A percentile compares a stretch with the other conserved stretches of the same genome.
Conservation (phyloP, 2,329 filamentous ascomycete species). For the Sclerotiophoma versabilis region DNA sequence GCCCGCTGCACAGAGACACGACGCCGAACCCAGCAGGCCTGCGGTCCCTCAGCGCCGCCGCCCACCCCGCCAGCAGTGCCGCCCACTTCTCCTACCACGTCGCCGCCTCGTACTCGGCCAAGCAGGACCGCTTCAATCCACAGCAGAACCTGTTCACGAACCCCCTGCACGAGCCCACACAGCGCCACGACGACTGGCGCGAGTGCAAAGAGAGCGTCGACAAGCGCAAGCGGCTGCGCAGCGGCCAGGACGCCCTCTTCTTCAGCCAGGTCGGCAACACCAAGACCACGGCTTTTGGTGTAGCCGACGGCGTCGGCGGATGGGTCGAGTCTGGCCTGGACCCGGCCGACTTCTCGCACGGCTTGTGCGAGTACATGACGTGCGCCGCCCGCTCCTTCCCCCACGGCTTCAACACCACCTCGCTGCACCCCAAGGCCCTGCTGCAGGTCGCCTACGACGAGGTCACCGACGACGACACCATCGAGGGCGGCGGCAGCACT, state of each 20-base stretch:
- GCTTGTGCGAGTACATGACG: slow-evolving; percentile 92
- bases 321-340: slow-evolving; percentile 94
- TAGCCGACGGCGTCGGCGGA: slow-evolving; percentile 94
- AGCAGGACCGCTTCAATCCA: slow-evolving; percentile 48
- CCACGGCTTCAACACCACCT: slow-evolving; percentile 45
- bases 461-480: slow-evolving; percentile 74
- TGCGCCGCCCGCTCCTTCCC: slow-evolving; percentile 69
- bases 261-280: slow-evolving; percentile 77
- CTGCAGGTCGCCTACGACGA: slow-evolving; percentile 86
- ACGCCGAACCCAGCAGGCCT: slow-evolving; percentile 38
- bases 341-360: slow-evolving; percentile 93
- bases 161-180: slow-evolving; percentile 37
- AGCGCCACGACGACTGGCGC: slow-evolving; percentile 32
- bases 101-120: slow-evolving; percentile 52
- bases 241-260: slow-evolving; percentile 97
- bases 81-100: slow-evolving; percentile 50
- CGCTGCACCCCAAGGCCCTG: slow-evolving; percentile 70
- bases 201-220: slow-evolving; percentile 51
- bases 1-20: slow-evolving; percentile 39
- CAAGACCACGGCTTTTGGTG: slow-evolving; percentile 78
- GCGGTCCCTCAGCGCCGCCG: slow-evolving; percentile 41
- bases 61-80: slow-evolving; percentile 34
- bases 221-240: slow-evolving; percentile 72
- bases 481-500: slow-evolving; percentile 87
- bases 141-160: slow-evolving; percentile 46